A percentile compares a stretch with the other conserved stretches of the same genome.
Evolutionary conservation across 78 protist species (phyloP).

Genomic region (Dictyostelium purpureum): DNA sequence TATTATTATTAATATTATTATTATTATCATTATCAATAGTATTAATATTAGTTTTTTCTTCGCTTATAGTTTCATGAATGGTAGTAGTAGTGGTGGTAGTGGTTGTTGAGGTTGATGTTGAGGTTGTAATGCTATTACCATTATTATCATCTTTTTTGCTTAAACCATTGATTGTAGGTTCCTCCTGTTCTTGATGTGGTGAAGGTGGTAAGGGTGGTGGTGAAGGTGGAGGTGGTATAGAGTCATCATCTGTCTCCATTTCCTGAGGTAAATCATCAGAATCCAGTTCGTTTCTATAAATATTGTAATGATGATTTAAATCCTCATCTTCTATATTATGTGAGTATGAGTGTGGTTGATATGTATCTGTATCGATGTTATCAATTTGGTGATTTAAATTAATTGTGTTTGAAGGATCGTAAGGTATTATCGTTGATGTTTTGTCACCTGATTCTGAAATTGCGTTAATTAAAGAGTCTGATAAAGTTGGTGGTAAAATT

Average conservation of each 20-base stretch:
- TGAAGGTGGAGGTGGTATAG: not conserved
- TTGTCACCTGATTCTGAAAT: slow-evolving; percentile 26
- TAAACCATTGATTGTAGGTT: not conserved
- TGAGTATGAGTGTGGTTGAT: not conserved
- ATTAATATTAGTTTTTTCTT: not conserved
- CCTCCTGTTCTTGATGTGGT: not conserved
- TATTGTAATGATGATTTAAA: not conserved
- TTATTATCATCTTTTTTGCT: not conserved
- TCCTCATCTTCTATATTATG: not conserved
- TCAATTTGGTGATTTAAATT: too few species aligned
- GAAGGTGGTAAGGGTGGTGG: not conserved
- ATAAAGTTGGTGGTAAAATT: slow-evolving; percentile 52
- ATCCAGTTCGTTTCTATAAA: not conserved
- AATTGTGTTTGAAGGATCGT: too few species aligned
- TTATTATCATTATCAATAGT: not conserved
- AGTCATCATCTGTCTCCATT: too few species aligned
- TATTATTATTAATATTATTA: not conserved
- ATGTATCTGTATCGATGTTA: not conserved
- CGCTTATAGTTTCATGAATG: not conserved
- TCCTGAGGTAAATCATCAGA: too few species aligned
- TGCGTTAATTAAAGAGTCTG: slow-evolving; percentile 55
- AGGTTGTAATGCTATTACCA: not conserved
- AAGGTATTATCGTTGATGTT: not conserved
- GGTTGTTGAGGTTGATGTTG: not conserved
- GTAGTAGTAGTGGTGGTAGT: not conserved